A percentile compares a stretch with the other conserved stretches of the same genome.
phyloP scores from a whole-genome alignment of 176 grass and related monocot genomes.

The Miscanthus lutarioriparius region DNA sequence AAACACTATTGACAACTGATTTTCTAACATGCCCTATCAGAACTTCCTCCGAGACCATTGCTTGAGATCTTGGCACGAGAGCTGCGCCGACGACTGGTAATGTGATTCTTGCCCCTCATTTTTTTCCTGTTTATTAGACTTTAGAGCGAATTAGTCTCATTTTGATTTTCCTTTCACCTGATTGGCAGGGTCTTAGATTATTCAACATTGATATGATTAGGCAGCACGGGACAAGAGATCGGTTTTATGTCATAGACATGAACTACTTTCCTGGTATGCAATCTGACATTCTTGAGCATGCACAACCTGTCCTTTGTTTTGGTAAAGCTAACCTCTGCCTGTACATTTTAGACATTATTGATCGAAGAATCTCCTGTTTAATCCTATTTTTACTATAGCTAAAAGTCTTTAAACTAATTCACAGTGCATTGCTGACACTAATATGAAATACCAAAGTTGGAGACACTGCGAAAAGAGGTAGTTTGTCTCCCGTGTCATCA shows the following conservation, averaged over 20 bases:
- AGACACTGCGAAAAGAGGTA: constrained; percentile 23
- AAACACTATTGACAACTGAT: constrained; percentile 29
- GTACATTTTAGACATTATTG: neutral
- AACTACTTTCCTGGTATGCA: constrained; percentile 93
- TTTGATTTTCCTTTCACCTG: neutral
- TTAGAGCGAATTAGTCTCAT: neutral
- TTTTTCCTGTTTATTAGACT: constrained; percentile 3
- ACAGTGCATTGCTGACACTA: neutral
- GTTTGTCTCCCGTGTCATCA: neutral
- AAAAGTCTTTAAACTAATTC: neutral
- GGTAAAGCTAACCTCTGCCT: constrained; percentile 4
- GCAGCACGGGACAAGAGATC: constrained; percentile 81
- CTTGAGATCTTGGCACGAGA: constrained; percentile 82
- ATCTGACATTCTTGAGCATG: constrained; percentile 13
- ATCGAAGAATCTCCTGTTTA: neutral
- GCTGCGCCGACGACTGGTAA: constrained; percentile 70
- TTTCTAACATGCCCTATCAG: constrained; percentile 39
- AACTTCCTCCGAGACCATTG: constrained; percentile 83
- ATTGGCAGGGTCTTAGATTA: constrained; percentile 78
- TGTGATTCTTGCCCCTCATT: neutral
- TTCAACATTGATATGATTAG: constrained; percentile 99
- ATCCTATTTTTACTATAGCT: constrained; percentile 12
- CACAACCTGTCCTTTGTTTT: neutral
- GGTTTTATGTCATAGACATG: constrained; percentile 98
- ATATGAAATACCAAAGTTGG: constrained; percentile 11